Evolutionary conservation across 2,329 filamentous ascomycete genomes (phyloP), one percentile per base, ranked within the genome.

Genomic region (Zymoseptoria passerinii): DNA sequence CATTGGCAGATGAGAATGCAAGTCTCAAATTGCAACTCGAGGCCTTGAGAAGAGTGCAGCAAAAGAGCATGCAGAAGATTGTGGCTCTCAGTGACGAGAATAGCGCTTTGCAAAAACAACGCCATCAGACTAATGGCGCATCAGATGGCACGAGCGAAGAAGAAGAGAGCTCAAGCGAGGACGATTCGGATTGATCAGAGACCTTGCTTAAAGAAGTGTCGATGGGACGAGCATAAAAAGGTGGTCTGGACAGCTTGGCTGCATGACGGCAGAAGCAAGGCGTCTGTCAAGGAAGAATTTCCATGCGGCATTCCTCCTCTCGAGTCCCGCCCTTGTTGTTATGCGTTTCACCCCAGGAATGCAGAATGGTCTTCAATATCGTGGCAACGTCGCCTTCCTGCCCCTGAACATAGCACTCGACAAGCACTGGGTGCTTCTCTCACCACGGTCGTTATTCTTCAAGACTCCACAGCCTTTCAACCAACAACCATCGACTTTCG

Each of bases 1-100:
- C 61, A 13, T 28, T 68, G 27, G 61, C 67, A 55, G 63, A 68
- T 28, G 65, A 70, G 55, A 71, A 72, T 50, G 61, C 63, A 9
- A 62, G 59, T 8, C 60, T 73, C 16, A 70, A 70, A 13, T 70
- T 73, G 57, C 62, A 79, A 58, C 56, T 79, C 16, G 75, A 74
- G 19, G 74, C 74, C 4, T 65, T 79, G 28, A 73, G 77, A 61
- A 70, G 75, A 48, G 70, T 79, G 28, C 77, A 79, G 63, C 75
- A 71, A 58, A 73, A 74, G 35, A 76, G 74, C 4, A 75, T 79
- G 55, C 68, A 73, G 20, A 77, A 78, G 58, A 67, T 80, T 27
- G 73, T 74, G 13, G 73, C 74, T 58, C 53, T 79, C 55, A 72
- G 73, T 50, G 70, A 74, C 50, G 76, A 79, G 63, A 73, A 71